Evolutionary conservation across 2,329 filamentous ascomycete genomes (phyloP).

Genomic region (Xylaria sp.): DNA sequence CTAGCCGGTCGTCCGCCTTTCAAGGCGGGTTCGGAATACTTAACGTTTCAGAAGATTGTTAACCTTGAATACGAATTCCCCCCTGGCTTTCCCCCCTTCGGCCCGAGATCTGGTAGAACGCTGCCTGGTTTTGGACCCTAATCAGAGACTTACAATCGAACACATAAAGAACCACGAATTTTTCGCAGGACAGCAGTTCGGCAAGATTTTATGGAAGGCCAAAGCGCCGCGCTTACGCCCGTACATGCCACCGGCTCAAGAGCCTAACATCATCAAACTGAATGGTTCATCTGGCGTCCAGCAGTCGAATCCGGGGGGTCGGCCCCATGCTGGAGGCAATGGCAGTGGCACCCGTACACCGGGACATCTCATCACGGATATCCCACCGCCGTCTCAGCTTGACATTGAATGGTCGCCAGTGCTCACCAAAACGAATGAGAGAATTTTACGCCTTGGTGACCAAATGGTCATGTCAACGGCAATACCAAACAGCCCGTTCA

Average conservation of each 20-base stretch:
- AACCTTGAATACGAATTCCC: constrained; percentile 92
- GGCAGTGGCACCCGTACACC: constrained; percentile 53
- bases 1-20: constrained; percentile 94
- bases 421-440: constrained; percentile 81
- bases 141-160: constrained; percentile 79
- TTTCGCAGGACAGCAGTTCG: constrained; percentile 82
- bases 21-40: constrained; percentile 91
- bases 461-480: constrained; percentile 77
- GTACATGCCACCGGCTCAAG: constrained; percentile 71
- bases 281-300: constrained; percentile 47
- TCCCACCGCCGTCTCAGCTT: constrained; percentile 91
- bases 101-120: constrained; percentile 88
- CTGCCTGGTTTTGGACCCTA: constrained; percentile 81
- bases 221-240: constrained; percentile 83
- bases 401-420: constrained; percentile 99
- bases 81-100: constrained; percentile 75
- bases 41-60: constrained; percentile 98
- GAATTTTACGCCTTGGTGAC: constrained; percentile 91
- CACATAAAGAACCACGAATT: constrained; percentile 97
- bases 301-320: constrained; percentile 25
- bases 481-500: constrained; percentile 66
- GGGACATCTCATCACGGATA: constrained; percentile 81
- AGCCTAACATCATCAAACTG: constrained; percentile 68
- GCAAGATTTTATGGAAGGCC: constrained; percentile 78
- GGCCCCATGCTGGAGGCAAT: constrained; percentile 36